Conservation (phyloP, 768 basidiomycete genomes). For the Mycena filopes region DNA sequence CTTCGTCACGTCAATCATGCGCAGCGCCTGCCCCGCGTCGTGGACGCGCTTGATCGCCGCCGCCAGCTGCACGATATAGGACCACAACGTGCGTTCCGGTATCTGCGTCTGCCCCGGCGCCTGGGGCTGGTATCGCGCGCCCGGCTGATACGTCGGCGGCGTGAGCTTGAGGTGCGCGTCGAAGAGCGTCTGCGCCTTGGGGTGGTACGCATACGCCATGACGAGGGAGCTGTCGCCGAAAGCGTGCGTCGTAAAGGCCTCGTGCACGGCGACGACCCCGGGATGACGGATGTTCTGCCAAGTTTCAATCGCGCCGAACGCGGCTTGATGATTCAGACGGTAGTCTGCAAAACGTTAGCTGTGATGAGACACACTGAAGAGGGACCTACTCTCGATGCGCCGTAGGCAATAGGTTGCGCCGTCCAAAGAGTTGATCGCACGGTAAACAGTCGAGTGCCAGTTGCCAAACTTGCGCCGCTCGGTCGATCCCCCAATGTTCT, state of each 20-base stretch:
- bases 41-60: constrained; percentile 90
- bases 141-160: constrained; percentile 43
- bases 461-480: constrained; percentile 85
- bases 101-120: constrained; percentile 48
- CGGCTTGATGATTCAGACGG: constrained; percentile 81
- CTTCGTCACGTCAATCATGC: constrained; percentile 88
- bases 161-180: constrained; percentile 80
- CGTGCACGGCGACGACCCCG: constrained; percentile 81
- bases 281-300: constrained; percentile 92
- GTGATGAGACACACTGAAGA: constrained; percentile 3
- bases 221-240: constrained; percentile 95
- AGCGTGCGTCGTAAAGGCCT: constrained; percentile 94
- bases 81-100: constrained; percentile 89
- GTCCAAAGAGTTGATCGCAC: constrained; percentile 81
- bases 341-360: constrained; percentile 66
- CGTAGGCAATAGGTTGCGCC: constrained; percentile 82
- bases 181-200: constrained; percentile 83
- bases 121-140: constrained; percentile 36
- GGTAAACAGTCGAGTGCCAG: constrained; percentile 87
- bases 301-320: constrained; percentile 83
- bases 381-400: constrained; percentile 83
- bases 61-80: constrained; percentile 90
- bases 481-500: constrained; percentile 53
- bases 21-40: constrained; percentile 79
- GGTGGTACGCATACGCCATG: constrained; percentile 90